Base-by-base conservation (phyloP, 73 alveolate species). In the Diophrys sp. region DNA sequence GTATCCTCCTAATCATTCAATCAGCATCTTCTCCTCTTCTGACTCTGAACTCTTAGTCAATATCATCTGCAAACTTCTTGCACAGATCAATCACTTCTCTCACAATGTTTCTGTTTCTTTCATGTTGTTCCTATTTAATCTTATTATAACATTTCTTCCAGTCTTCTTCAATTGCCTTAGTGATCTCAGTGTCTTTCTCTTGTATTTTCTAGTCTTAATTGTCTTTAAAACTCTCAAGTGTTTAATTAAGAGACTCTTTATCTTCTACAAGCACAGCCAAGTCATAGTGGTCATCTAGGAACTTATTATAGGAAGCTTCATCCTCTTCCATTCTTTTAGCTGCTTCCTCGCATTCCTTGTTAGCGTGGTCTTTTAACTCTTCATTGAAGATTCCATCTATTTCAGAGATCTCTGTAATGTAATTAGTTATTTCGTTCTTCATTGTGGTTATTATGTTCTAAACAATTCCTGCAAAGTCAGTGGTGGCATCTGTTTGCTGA, bases 21-120 rank as follows among this genome's bases (percentile, higher is more conserved):
- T n/a, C n/a, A n/a, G n/a, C n/a, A n/a, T 44, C 62, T 11, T 44
- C 62, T 11, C 62, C 62, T 44, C 62, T 44, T 44, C 62, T 44
- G 62, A 44, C 18, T 44, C 18, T 44, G 18, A 44, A 44, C n/a
- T 44, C 62, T 44, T 11, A 18, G n/a, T 44, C 62, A 11, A 18
- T 11, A 11, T 44, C 62, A 44, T 44, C 18, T 44, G n/a, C 18
- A 44, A 44, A 44, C n/a, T 44, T 18, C 18, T 44, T 44, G 62
- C 62, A 44, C 18, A 44, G 18, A 18, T 44, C 62, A 11, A 87
- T 87, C 32, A 87, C 75, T 69, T 87, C 94, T 69, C 67, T 75
- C 27, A 87, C 74, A 66, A 87, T 81, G 80, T 69, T 80, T 54
- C 94, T 80, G 81, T 87, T 87, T 73, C 94, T 62, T 8, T 70